Percentiles rank a stretch among this genome's conserved stretches.
Evolutionary conservation across 2,329 filamentous ascomycete species (phyloP).

Genomic region (Alternaria triticimaculans): DNA sequence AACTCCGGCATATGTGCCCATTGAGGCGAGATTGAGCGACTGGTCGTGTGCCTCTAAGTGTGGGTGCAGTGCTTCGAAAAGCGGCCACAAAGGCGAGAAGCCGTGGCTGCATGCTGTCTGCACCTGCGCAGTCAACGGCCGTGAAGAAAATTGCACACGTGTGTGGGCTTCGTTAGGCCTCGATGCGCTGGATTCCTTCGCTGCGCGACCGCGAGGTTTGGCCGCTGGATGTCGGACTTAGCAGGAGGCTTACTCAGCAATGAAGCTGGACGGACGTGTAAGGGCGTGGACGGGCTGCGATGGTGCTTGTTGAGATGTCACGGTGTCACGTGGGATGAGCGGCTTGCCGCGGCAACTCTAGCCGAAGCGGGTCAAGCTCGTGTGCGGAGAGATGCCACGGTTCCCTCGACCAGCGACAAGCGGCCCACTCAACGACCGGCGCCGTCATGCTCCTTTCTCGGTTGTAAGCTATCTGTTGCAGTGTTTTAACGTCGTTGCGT

Average conservation of each 20-base stretch:
- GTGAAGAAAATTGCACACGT: background rate
- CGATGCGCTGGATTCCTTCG: background rate
- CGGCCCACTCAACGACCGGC: background rate
- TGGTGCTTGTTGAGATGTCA: background rate
- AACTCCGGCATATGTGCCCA: constrained; percentile 34
- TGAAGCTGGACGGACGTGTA: background rate
- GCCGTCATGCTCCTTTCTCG: constrained; percentile 3
- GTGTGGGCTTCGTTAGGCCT: background rate
- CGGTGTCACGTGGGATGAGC: constrained; percentile 23
- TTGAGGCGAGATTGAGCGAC: constrained; percentile 8
- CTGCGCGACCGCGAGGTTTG: background rate
- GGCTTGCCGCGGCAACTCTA: background rate
- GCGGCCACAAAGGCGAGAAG: constrained; percentile 28
- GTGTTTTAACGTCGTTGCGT: background rate
- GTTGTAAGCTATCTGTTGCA: background rate
- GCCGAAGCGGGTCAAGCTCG: background rate
- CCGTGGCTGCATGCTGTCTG: constrained; percentile 37
- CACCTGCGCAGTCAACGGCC: background rate
- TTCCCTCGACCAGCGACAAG: constrained; percentile 1
- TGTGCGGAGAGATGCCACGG: constrained; percentile 1
- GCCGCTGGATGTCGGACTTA: background rate
- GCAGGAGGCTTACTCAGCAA: background rate
- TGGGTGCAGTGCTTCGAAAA: constrained; percentile 23
- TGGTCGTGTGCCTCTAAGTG: constrained; percentile 2
- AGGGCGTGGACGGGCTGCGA: background rate